Base-by-base conservation (phyloP, 208 protist species). In the Leishmania braziliensis region DNA sequence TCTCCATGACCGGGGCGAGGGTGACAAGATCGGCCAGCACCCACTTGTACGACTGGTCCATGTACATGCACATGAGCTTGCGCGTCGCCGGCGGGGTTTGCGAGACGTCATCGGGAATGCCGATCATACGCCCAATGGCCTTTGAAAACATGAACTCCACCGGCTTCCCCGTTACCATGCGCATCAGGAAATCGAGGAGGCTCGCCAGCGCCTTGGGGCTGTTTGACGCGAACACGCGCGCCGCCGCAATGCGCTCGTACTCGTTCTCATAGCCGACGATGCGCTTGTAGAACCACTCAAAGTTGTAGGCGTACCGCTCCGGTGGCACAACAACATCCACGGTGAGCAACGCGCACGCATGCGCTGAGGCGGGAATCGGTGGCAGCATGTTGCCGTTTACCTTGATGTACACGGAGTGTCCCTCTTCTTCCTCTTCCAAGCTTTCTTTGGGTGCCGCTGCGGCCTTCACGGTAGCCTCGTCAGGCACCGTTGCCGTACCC, bases 231-330 rank as follows among this genome's bases (percentile, higher is more conserved):
- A 94, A 93, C 16, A 95, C 74, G 23, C 92, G 87, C 73, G 93
- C 90, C 26, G 86, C 85, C 23, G 89, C 92, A n/a, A 93, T 90
- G 63, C 89, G 89, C 86, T 97, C 90, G 79, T 94, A 93, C 62
- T 95, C 93, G 84, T 80, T 92, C 46, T 91, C 82, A 66, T 92
- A 86, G 36, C 92, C 90, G 36, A 86, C 74, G 56, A 95, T 87
- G 62, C 93, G 91, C 69, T 92, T 87, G 86, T 97, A 97, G 82
- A 89, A 97, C 89, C 91, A 97, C 48, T 97, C 91, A 79, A 93
- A 97, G 71, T 86, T 82, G 68, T 65, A 78, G 33, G 79, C 72
- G 73, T 91, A 94, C 36, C 94, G 92, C 51, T 88, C 86, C 26
- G 94, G 94, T 20, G 94, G 94, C 9, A 92, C 88, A 18, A 94